Conservation (phyloP, 768 basidiomycete species). For the Trametopsis cervina region DNA sequence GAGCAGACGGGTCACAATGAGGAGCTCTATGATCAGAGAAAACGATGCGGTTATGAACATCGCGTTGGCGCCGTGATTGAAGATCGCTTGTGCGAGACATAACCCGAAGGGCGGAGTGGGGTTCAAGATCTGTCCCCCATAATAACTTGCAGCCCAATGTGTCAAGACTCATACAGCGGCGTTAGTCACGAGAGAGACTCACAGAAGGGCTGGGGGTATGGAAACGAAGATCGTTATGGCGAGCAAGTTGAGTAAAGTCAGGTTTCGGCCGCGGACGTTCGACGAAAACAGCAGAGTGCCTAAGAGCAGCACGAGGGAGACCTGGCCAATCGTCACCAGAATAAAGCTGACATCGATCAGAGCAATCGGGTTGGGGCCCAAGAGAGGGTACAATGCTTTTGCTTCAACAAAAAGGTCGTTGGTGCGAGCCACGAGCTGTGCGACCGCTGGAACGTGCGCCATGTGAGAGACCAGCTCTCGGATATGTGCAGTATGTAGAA, state of each 20-base stretch:
- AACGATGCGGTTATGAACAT: conserved; percentile 14
- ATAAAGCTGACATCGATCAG: conserved; percentile 14
- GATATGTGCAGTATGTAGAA: background rate
- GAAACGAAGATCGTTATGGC: conserved; percentile 5
- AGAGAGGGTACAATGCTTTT: conserved; percentile 5
- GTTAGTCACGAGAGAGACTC: background rate
- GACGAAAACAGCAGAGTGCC: conserved; percentile 10
- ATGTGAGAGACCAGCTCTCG: background rate
- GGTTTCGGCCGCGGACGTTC: conserved; percentile 7
- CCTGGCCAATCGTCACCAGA: conserved; percentile 13
- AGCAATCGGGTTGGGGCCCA: conserved; percentile 6
- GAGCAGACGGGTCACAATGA: conserved; percentile 7
- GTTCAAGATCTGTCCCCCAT: conserved; percentile 9
- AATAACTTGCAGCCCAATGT: conserved; percentile 8
- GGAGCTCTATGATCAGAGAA: conserved; percentile 13
- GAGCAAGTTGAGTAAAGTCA: conserved; percentile 13
- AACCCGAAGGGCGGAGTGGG: conserved; percentile 7
- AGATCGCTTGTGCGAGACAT: conserved; percentile 8
- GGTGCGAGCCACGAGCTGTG: background rate
- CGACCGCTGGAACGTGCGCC: background rate
- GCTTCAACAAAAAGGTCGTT: background rate
- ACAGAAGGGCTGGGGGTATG: conserved; percentile 14
- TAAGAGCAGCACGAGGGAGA: conserved; percentile 10
- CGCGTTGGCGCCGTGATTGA: conserved; percentile 10
- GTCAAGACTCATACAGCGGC: background rate